Percentiles rank a stretch among this genome's conserved stretches.
Conservation (phyloP, 208 protist species). For the Crithidia expoeki region DNA sequence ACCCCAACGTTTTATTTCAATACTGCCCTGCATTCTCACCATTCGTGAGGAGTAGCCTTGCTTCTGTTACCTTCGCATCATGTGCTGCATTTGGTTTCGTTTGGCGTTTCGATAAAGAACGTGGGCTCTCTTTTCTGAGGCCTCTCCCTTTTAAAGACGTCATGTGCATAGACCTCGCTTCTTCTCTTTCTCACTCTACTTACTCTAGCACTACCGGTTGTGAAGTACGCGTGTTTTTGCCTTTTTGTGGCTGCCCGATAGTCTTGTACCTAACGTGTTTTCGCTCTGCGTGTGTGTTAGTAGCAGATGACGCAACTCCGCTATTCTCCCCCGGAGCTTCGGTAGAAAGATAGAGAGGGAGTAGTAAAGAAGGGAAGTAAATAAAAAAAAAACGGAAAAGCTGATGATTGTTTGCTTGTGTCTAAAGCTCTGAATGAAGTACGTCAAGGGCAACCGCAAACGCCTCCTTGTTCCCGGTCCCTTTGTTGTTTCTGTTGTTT, state of each 20-base stretch:
- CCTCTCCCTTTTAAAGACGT: not conserved
- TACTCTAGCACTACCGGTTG: not conserved
- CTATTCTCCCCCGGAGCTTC: too few species aligned
- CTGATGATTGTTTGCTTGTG: not conserved
- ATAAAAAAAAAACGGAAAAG: not conserved
- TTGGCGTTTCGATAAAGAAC: not conserved
- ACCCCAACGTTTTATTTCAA: not conserved
- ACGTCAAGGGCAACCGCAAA: not conserved
- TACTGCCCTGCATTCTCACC: not conserved
- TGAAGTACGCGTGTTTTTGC: not conserved
- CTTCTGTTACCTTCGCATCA: not conserved
- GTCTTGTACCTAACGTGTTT: not conserved
- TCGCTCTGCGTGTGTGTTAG: not conserved
- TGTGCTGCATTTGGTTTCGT: not conserved
- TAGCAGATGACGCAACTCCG: too few species aligned
- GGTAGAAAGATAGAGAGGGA: too few species aligned
- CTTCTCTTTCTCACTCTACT: not conserved
- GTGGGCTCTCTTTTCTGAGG: too few species aligned
- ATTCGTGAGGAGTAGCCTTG: not conserved
- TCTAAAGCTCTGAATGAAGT: not conserved
- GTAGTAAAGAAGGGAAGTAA: not conserved
- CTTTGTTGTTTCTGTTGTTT: not conserved
- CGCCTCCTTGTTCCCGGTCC: not conserved
- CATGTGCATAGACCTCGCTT: not conserved
- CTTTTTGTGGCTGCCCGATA: not conserved